Percentiles rank a stretch among this genome's conserved stretches.
Evolutionary conservation across 2,329 filamentous ascomycete genomes (phyloP).

Genomic region (Stagonosporopsis tanaceti): DNA sequence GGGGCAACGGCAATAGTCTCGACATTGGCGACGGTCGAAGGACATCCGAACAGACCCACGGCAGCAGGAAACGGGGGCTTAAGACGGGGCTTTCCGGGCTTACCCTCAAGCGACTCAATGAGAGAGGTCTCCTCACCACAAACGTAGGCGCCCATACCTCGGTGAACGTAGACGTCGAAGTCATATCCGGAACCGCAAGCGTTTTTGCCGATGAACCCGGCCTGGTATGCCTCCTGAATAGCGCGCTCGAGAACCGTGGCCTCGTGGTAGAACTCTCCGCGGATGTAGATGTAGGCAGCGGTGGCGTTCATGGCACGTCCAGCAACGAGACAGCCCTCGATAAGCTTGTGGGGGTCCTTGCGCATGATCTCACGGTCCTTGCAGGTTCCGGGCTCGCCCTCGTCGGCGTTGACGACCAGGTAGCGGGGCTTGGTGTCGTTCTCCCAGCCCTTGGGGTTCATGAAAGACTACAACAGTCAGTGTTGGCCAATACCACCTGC

Average conservation of each 20-base stretch:
- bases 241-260: constrained; percentile 91
- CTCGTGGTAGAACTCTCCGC: constrained; percentile 97
- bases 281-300: constrained; percentile 99
- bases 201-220: constrained; percentile 96
- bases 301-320: constrained; percentile 99
- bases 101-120: constrained; percentile 97
- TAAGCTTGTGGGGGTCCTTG: constrained; percentile 98
- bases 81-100: constrained; percentile 96
- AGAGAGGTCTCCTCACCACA: constrained; percentile 98
- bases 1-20: constrained; percentile 96
- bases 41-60: constrained; percentile 97
- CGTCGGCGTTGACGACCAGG: constrained; percentile 96
- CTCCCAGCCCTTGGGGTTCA: constrained; percentile 99
- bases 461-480: constrained; percentile 77
- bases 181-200: constrained; percentile 96
- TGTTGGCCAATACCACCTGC: constrained; percentile 1
- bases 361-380: constrained; percentile 99
- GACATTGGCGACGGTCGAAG: constrained; percentile 96
- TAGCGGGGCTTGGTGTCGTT: constrained; percentile 97
- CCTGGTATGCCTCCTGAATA: constrained; percentile 97
- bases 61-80: constrained; percentile 99
- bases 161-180: constrained; percentile 96
- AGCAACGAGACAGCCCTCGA: constrained; percentile 95
- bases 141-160: constrained; percentile 95
- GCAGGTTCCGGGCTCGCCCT: constrained; percentile 98